Evolutionary conservation across 2,329 filamentous ascomycete species (phyloP).

Genomic region (Verticillium isaacii): DNA sequence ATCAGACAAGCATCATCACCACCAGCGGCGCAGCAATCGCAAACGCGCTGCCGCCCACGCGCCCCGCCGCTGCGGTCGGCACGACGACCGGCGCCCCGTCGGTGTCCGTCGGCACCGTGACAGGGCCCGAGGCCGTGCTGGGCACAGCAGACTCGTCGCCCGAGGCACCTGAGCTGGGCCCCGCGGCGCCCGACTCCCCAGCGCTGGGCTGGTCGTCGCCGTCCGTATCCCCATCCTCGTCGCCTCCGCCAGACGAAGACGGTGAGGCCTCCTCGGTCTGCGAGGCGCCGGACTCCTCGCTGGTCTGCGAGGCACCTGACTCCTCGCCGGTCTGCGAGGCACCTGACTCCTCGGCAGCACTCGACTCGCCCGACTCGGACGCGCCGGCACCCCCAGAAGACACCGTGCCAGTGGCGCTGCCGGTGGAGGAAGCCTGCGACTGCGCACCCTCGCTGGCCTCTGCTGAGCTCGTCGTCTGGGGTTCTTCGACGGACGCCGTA

Average conservation of each 20-base stretch:
- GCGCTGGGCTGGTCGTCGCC: neutral
- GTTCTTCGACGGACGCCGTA: neutral
- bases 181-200: neutral
- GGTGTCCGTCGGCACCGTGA: neutral
- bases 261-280: neutral
- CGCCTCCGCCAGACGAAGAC: neutral
- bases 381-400: neutral
- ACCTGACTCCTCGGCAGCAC: neutral
- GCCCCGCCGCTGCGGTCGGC: neutral
- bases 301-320: neutral
- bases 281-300: neutral
- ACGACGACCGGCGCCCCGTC: neutral
- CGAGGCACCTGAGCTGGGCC: neutral
- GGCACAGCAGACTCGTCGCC: neutral
- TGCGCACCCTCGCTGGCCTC: neutral
- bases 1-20: constrained; percentile 8
- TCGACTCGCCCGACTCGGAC: neutral
- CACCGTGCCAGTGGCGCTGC: neutral
- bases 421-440: neutral
- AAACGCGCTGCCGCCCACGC: neutral
- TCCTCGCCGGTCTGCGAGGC: neutral
- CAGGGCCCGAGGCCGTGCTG: constrained; percentile 1
- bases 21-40: constrained; percentile 6
- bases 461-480: neutral
- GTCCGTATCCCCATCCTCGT: neutral